Percentiles rank a stretch among this genome's conserved stretches.
These are phyloP conservation scores for Hygrocybe coccinea DNA, from an alignment of 768 basidiomycete species.

Conservation along the genomic window DNA sequence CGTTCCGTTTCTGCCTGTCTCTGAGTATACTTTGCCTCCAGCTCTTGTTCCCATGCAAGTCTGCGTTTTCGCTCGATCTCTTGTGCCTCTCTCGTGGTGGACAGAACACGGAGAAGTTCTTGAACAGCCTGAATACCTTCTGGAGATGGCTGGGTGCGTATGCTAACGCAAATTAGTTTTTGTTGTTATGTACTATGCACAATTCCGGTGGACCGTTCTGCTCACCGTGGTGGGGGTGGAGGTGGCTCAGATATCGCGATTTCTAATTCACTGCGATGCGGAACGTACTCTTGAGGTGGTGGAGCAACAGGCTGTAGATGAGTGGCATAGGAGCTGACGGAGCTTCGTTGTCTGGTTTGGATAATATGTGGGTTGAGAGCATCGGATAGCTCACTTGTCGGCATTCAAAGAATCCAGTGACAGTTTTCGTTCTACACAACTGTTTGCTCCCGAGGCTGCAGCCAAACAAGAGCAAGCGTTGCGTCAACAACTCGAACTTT, in stretches of 20 bases:
- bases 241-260: constrained; percentile 49
- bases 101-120: constrained; percentile 55
- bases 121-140: constrained; percentile 46
- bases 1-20: constrained; percentile 57
- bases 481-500: constrained; percentile 11
- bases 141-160: constrained; percentile 29
- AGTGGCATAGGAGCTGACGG: constrained; percentile 17
- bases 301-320: constrained; percentile 26
- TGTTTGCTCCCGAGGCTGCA: constrained; percentile 13
- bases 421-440: constrained; percentile 1
- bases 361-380: constrained; percentile 68
- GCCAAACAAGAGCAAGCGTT: constrained; percentile 24
- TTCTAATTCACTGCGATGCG: constrained; percentile 63
- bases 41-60: constrained; percentile 63
- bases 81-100: constrained; percentile 54
- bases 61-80: constrained; percentile 58
- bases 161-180: constrained; percentile 9
- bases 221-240: constrained; percentile 38
- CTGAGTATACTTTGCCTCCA: constrained; percentile 54
- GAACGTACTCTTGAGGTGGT: constrained; percentile 39
- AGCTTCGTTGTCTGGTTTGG: constrained; percentile 35
- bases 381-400: constrained; percentile 71
- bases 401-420: constrained; percentile 36
- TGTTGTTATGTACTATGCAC: constrained; percentile 10
- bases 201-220: background rate